Conservation (phyloP, 768 basidiomycete genomes). For the Serendipita indica region DNA sequence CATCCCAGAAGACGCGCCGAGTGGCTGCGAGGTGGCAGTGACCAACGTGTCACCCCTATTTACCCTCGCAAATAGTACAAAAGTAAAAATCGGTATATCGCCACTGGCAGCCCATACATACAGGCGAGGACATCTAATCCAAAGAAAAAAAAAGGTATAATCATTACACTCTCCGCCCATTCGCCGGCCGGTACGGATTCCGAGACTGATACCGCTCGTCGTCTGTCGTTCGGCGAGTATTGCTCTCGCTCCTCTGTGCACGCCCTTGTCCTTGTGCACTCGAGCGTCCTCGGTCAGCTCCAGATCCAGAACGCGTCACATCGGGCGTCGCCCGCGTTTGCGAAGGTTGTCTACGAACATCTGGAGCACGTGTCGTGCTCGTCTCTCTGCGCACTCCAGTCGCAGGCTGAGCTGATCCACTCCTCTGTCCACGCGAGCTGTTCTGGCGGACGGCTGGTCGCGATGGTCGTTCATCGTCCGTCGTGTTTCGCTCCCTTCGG, state of each 20-base stretch:
- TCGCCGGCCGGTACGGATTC: background rate
- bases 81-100: constrained; percentile 1
- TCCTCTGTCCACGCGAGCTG: background rate
- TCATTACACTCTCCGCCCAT: constrained; percentile 3
- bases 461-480: background rate
- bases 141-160: background rate
- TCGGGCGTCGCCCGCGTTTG: background rate
- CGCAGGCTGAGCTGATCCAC: background rate
- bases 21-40: constrained; percentile 8
- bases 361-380: background rate
- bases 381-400: background rate
- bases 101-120: background rate
- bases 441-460: background rate
- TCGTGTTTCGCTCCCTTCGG: background rate
- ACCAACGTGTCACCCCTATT: constrained; percentile 68
- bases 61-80: constrained; percentile 23
- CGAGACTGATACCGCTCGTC: too few relatives aligned
- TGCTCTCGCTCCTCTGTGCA: too few relatives aligned
- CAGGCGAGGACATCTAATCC: background rate
- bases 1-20: background rate
- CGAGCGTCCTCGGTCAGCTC: background rate
- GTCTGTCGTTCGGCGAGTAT: too few relatives aligned
- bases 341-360: background rate
- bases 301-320: background rate
- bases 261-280: too few relatives aligned